phyloP scores from a whole-genome alignment of 306 rosid species.

The Vicia faba region DNA sequence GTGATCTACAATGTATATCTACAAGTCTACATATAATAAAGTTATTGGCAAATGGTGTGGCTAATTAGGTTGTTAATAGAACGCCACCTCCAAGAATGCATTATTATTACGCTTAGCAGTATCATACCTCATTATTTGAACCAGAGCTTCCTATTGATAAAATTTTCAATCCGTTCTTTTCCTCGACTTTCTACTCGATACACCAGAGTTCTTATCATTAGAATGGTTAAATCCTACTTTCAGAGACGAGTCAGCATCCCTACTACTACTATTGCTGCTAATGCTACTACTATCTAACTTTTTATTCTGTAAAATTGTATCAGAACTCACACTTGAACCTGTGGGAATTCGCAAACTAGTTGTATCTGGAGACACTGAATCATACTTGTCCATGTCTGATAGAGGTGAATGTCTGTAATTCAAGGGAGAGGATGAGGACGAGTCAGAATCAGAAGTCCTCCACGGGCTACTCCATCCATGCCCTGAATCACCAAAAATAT shows the following conservation, averaged over 20 bases:
- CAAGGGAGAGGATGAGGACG: constrained; percentile 61
- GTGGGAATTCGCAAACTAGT: constrained; percentile 34
- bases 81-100: constrained; percentile 32
- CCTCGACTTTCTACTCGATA: constrained; percentile 53
- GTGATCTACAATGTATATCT: not conserved
- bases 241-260: constrained; percentile 53
- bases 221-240: constrained; percentile 56
- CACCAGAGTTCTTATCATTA: constrained; percentile 49
- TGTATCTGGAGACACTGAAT: constrained; percentile 49
- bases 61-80: constrained; percentile 2
- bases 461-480: constrained; percentile 48
- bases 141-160: constrained; percentile 39
- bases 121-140: constrained; percentile 50
- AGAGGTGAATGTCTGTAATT: constrained; percentile 55
- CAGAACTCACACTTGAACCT: constrained; percentile 39
- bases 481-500: constrained; percentile 74
- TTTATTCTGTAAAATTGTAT: constrained; percentile 54
- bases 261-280: constrained; percentile 45
- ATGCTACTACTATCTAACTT: constrained; percentile 55
- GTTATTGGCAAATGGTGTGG: constrained; percentile 36
- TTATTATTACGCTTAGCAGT: constrained; percentile 22
- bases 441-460: constrained; percentile 59
- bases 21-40: not conserved
- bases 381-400: constrained; percentile 56
- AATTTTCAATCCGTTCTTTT: constrained; percentile 51